Percentiles rank a stretch among this genome's conserved stretches.
These are phyloP conservation scores for Eragrostis nindensis DNA, from an alignment of 176 grass and related monocot genomes.

Conservation along the genomic window DNA sequence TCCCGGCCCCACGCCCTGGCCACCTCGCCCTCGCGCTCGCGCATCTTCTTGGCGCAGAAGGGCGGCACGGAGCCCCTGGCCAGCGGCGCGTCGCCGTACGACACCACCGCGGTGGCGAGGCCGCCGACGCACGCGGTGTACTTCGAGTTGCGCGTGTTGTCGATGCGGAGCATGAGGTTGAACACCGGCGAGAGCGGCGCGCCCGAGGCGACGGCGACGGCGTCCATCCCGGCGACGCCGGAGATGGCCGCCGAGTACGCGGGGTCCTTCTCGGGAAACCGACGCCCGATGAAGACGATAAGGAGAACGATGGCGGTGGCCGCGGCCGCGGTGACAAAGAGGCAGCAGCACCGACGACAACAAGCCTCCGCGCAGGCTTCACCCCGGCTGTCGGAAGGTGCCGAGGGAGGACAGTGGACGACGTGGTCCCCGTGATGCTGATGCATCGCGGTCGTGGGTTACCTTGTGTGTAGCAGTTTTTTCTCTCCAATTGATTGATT, in stretches of 20 bases:
- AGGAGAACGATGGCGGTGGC: too few relatives aligned
- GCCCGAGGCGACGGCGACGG: background rate
- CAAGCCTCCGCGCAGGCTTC: background rate
- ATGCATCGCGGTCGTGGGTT: too few relatives aligned
- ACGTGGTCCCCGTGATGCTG: too few relatives aligned
- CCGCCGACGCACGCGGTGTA: background rate
- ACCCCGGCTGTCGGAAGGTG: too few relatives aligned
- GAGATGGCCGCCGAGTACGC: constrained; percentile 22
- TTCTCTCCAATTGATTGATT: too few relatives aligned
- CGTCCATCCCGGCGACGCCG: constrained; percentile 16
- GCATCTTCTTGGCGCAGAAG: background rate
- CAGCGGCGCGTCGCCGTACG: constrained; percentile 21
- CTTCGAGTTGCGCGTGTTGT: background rate
- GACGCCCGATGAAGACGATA: rapidly evolving
- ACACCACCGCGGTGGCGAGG: background rate
- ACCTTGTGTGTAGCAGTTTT: too few relatives aligned
- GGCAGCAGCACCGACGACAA: background rate
- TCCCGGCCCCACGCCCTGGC: constrained; percentile 15
- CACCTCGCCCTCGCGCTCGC: background rate
- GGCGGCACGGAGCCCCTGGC: background rate
- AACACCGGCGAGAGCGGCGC: constrained; percentile 17
- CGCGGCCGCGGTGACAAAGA: rapidly evolving
- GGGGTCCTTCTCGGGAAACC: background rate
- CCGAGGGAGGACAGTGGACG: too few relatives aligned
- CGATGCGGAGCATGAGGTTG: constrained; percentile 26